phyloP scores from a whole-genome alignment of 768 basidiomycete genomes.

The Podaxis pistillaris region DNA sequence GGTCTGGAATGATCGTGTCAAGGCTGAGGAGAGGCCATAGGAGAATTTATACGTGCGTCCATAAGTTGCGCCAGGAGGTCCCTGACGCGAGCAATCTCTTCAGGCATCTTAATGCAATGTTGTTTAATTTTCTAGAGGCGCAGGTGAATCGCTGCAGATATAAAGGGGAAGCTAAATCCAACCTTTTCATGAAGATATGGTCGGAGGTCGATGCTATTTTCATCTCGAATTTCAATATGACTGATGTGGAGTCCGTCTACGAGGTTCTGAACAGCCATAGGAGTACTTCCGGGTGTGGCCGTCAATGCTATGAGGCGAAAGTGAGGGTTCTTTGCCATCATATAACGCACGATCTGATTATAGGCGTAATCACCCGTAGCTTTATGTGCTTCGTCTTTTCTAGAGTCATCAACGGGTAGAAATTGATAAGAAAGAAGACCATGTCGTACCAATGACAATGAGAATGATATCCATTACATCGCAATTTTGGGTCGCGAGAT shows the following conservation, averaged over 20 bases:
- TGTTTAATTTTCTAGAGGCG: slow-evolving; percentile 62
- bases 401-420: neutral
- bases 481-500: slow-evolving; percentile 69
- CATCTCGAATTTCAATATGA: slow-evolving; percentile 91
- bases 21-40: neutral
- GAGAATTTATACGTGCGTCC: slow-evolving; percentile 47
- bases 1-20: slow-evolving; percentile 21
- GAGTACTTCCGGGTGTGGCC: slow-evolving; percentile 87
- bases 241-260: slow-evolving; percentile 95
- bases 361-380: slow-evolving; percentile 94
- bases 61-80: slow-evolving; percentile 71
- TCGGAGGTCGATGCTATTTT: slow-evolving; percentile 82
- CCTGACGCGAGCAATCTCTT: slow-evolving; percentile 61
- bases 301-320: slow-evolving; percentile 92
- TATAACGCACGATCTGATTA: slow-evolving; percentile 79
- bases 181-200: slow-evolving; percentile 90
- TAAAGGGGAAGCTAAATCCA: neutral
- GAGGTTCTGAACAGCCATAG: slow-evolving; percentile 84
- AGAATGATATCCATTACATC: slow-evolving; percentile 81
- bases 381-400: slow-evolving; percentile 88
- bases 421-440: neutral
- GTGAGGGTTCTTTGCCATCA: slow-evolving; percentile 94
- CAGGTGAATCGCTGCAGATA: neutral
- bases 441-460: slow-evolving; percentile 73
- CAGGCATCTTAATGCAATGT: slow-evolving; percentile 74